A percentile compares a stretch with the other conserved stretches of the same genome.
Conservation (phyloP, 2,329 filamentous ascomycete species). For the Trichophyton verrucosum region DNA sequence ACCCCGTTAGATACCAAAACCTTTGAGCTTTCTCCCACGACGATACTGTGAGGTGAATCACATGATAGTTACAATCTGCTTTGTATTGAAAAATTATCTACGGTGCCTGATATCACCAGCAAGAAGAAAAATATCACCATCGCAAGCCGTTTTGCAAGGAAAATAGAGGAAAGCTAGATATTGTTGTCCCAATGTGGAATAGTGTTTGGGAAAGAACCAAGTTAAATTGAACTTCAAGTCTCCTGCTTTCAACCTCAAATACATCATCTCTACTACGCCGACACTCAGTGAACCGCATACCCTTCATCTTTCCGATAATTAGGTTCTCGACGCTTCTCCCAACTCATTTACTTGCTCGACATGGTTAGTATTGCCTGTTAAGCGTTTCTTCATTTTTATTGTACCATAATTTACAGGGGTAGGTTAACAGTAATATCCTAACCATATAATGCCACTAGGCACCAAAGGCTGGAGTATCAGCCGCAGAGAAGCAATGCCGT, state of each 20-base stretch:
- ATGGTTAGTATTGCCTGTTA: background rate
- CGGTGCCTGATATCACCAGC: background rate
- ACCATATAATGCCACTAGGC: conserved; percentile 4
- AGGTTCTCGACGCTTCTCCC: background rate
- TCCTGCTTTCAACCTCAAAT: background rate
- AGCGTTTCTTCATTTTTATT: too few relatives aligned
- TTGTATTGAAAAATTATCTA: background rate
- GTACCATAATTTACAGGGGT: too few relatives aligned
- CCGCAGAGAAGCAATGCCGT: conserved; percentile 45
- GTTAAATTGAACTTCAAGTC: background rate
- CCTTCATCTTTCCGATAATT: background rate
- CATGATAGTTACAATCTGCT: background rate
- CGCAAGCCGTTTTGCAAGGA: background rate
- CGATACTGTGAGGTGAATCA: background rate
- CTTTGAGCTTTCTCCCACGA: too few relatives aligned
- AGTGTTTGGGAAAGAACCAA: background rate
- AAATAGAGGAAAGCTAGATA: background rate
- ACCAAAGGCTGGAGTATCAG: conserved; percentile 44
- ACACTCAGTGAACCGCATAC: background rate
- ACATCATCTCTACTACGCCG: background rate
- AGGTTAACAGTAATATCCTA: background rate
- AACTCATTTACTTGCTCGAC: background rate
- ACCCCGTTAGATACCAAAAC: too few relatives aligned
- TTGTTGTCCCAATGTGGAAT: background rate
- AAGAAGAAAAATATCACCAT: too few relatives aligned